phyloP scores from a whole-genome alignment of 1,284 basidiomycete genomes.

The Cutaneotrichosporon arboriforme region DNA sequence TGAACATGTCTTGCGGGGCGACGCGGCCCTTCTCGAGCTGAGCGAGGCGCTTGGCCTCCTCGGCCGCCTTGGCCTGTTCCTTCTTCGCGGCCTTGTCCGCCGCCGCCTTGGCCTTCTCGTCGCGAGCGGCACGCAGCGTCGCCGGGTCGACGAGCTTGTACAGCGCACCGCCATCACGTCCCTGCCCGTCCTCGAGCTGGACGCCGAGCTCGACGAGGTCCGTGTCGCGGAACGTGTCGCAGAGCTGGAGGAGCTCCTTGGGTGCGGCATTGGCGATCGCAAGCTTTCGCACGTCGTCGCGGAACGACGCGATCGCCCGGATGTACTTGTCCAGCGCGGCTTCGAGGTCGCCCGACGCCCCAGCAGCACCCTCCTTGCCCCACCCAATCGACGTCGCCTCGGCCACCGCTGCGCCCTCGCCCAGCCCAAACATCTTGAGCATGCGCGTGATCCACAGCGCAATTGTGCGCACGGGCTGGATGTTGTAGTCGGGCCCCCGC shows the following conservation, averaged over 20 bases:
- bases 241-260: slow-evolving; percentile 69
- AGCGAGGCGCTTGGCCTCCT: slow-evolving; percentile 64
- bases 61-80: slow-evolving; percentile 64
- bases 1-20: slow-evolving; percentile 74
- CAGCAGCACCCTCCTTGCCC: slow-evolving; percentile 46
- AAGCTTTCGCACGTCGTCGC: slow-evolving; percentile 77
- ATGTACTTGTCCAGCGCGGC: slow-evolving; percentile 86
- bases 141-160: slow-evolving; percentile 86
- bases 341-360: slow-evolving; percentile 60
- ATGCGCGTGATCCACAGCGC: slow-evolving; percentile 82
- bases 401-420: slow-evolving; percentile 57
- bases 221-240: slow-evolving; percentile 81
- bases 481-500: slow-evolving; percentile 53
- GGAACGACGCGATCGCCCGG: slow-evolving; percentile 77
- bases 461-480: slow-evolving; percentile 64
- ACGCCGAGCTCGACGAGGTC: slow-evolving; percentile 91
- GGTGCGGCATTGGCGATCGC: slow-evolving; percentile 65
- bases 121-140: slow-evolving; percentile 73
- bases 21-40: slow-evolving; percentile 79
- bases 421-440: slow-evolving; percentile 92
- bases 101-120: slow-evolving; percentile 75
- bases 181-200: slow-evolving; percentile 85
- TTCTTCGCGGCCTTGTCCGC: slow-evolving; percentile 80
- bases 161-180: slow-evolving; percentile 84
- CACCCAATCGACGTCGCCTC: slow-evolving; percentile 48